These are phyloP conservation scores for Silene uniflora DNA, from an alignment of 148 eudicot species.

Conservation along the genomic window DNA sequence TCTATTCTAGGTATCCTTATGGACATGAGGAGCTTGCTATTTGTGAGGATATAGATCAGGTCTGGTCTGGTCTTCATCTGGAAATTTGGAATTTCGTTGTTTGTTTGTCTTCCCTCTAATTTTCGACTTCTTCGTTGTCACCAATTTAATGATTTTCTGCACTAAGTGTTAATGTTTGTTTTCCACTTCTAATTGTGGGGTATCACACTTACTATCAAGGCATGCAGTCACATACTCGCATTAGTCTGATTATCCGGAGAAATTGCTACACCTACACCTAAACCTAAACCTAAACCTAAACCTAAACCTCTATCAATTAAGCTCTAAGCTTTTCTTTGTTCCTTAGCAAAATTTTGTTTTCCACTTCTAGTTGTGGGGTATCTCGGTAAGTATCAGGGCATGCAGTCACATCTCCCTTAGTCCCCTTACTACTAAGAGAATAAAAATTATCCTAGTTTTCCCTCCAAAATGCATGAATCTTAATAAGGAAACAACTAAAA, in stretches of 20 bases:
- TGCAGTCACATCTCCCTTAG: background rate
- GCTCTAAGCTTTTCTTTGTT: background rate
- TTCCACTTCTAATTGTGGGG: background rate
- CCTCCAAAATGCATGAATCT: too few relatives aligned
- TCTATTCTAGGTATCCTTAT: constrained; percentile 64
- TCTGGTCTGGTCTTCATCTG: constrained; percentile 41
- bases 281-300: background rate
- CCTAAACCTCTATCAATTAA: background rate
- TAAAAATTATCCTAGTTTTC: too few relatives aligned
- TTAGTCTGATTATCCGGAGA: background rate
- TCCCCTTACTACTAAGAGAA: too few relatives aligned
- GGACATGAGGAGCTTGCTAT: constrained; percentile 96
- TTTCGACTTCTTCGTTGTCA: background rate
- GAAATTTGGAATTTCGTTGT: background rate
- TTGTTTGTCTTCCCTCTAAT: background rate
- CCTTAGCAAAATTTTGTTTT: background rate
- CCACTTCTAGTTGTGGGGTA: background rate
- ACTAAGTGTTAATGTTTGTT: background rate
- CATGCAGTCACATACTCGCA: background rate
- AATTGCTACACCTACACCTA: background rate
- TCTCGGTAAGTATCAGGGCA: background rate
- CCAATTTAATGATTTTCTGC: background rate
- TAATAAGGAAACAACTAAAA: too few relatives aligned
- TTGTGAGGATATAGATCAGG: constrained; percentile 96
- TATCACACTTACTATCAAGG: background rate